phyloP scores from a whole-genome alignment of 2,329 filamentous ascomycete species.

The Pyricularia grisea region DNA sequence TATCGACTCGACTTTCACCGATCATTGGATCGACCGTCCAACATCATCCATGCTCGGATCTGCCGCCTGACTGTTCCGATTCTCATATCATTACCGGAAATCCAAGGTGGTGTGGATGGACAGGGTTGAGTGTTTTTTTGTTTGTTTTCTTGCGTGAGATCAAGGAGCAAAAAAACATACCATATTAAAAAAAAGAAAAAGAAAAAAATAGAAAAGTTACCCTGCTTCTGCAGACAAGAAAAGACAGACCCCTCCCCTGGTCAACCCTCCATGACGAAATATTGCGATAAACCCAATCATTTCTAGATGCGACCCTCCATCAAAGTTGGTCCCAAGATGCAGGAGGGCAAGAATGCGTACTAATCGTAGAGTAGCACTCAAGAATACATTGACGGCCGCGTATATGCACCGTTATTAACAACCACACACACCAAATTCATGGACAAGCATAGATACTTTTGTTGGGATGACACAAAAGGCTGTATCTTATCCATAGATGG shows the following conservation, averaged over 20 bases:
- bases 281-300: background rate
- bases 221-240: background rate
- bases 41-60: background rate
- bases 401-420: background rate
- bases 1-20: background rate
- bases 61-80: background rate
- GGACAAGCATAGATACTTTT: too few relatives aligned
- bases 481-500: background rate
- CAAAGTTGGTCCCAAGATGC: background rate
- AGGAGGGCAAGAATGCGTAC: background rate
- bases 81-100: background rate
- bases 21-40: background rate
- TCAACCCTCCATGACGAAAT: background rate
- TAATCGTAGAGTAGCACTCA: background rate
- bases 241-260: background rate
- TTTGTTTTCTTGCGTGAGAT: background rate
- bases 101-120: background rate
- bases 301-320: background rate
- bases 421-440: background rate
- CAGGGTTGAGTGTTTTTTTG: background rate
- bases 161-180: too few relatives aligned
- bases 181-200: too few relatives aligned
- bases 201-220: background rate
- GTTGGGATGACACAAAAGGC: background rate
- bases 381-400: background rate